Conservation (phyloP, 208 protist genomes). For the Crithidia acanthocephali region DNA sequence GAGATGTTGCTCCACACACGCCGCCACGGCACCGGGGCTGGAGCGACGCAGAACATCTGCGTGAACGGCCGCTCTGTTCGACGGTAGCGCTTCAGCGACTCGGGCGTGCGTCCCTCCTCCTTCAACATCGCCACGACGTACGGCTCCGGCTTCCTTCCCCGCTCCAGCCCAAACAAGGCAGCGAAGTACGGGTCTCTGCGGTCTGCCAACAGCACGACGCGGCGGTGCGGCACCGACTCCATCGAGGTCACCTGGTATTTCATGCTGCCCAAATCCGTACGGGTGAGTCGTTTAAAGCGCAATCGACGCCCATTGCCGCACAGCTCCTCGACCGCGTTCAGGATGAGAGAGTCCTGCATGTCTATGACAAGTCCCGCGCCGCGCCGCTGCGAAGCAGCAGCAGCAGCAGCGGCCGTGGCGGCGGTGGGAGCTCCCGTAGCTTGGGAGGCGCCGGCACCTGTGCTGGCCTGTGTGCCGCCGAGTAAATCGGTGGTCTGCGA, state of each 20-base stretch:
- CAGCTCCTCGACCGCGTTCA: constrained; percentile 51
- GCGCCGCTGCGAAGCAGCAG: constrained; percentile 5
- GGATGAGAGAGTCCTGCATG: constrained; percentile 52
- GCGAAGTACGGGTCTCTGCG: constrained; percentile 50
- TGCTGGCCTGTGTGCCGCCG: not conserved
- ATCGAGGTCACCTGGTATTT: constrained; percentile 39
- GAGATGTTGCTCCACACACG: constrained; percentile 26
- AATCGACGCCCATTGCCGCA: constrained; percentile 37
- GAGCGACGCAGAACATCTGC: constrained; percentile 35
- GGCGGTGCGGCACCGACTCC: constrained; percentile 46
- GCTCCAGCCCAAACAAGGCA: constrained; percentile 34
- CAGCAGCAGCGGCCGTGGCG: not conserved
- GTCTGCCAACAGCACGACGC: constrained; percentile 60
- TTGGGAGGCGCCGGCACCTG: not conserved
- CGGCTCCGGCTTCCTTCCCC: constrained; percentile 20
- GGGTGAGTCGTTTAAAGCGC: constrained; percentile 38
- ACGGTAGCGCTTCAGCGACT: constrained; percentile 10
- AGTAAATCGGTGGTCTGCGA: not conserved
- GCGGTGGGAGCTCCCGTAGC: not conserved
- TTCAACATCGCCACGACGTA: constrained; percentile 20
- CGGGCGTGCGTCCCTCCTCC: constrained; percentile 7
- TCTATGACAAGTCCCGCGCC: constrained; percentile 27
- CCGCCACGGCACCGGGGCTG: constrained; percentile 37
- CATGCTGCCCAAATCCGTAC: constrained; percentile 35
- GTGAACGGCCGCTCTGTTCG: constrained; percentile 13